Base-by-base conservation (phyloP, 108 stramenopile species). In the Nitzschia sp. region DNA sequence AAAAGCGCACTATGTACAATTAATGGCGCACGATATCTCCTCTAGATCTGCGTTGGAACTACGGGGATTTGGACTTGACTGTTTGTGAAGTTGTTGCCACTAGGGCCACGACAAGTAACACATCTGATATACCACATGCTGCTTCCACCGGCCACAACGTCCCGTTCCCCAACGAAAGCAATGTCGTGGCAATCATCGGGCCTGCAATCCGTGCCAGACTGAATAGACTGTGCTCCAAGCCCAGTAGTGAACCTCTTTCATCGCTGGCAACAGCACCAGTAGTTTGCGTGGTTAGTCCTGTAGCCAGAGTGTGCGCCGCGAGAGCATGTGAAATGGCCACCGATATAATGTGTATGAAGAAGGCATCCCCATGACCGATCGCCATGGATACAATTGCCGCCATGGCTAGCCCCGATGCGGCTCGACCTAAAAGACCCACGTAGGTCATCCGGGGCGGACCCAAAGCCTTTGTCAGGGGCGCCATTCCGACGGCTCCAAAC, bases 211-310 rank as follows among this genome's bases (percentile, higher is more conserved):
- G 66, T 19, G 89, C 92, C 57, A 86, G 63, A 28, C 84, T 75
- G 59, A 94, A 94, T 53, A 94, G 59, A 46, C 87, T 82, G 68
- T 94, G 92, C 65, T 94, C 90, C 59, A 94, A 72, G 23, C 90
- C 92, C 11, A 93, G 70, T 17, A 93, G 56, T 24, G 87, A 70
- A n/a, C 92, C 92, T 31, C 82, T 81, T 58, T 86, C 82, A 3
- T 77, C 61, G 28, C 74, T 55, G 0, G 62, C 53, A 0, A 91
- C 92, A 1, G 68, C 64, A 19, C 87, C 87, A 4, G 92, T 94
- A 1, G 88, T 87, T 42, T 82, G 78, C 25, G 85, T 88, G n/a
- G 92, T 90, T 30, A 93, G 57, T 6, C 84, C 77, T 0, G 92
- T 93, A 30, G 92, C 87, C 62, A 90, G 71, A 3, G 74, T 66